Evolutionary conservation across 164 flowering plant species (phyloP), one percentile per base, ranked within the genome.

Genomic region (Vitis cinerea): DNA sequence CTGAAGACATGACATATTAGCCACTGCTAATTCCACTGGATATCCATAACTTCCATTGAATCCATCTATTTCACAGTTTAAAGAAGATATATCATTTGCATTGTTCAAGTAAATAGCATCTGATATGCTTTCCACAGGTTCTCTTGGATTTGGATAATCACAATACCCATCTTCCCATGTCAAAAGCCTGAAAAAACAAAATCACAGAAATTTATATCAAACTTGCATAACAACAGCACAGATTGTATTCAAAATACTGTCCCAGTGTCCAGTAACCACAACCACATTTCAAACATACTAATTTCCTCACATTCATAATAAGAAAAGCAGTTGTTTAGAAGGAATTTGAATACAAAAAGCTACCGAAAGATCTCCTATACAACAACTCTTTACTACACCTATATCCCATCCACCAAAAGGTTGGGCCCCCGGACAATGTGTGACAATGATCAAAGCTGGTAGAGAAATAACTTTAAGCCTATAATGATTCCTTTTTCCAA

Each of bases 161-260:
- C 72, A 86, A 64, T 83, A 94, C 27, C 90, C 93, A 82, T 92
- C 96, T 71, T 88, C 97, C 88, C 85, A 90, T 14, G 76, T 77
- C 83, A 91, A 79, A 55, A 80, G 67, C 90, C 98, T 94, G 80
- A 66, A 80, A 72, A 8, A 61, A 37, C 3, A 66, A 37, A 44
- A 37, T 3, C 44, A 37, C 44, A 37, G 44, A 37, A 37, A 37
- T 37, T 37, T 37, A 37, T 37, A 37, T 37, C 44, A 37, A 37
- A 37, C 44, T 4, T 37, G 44, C 44, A 23, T 23, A 23, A 23
- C 27, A 23, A 23, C 27, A 23, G 27, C 27, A 23, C 27, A 23
- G 27, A 23, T 23, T 23, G 27, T 23, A 37, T 37, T 37, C 15
- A 49, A n/a, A 19, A 37, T 37, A 49, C 10, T 19, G 10, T 49